Conservation (phyloP, 805 yeast genomes). For the Pichia occidentalis region DNA sequence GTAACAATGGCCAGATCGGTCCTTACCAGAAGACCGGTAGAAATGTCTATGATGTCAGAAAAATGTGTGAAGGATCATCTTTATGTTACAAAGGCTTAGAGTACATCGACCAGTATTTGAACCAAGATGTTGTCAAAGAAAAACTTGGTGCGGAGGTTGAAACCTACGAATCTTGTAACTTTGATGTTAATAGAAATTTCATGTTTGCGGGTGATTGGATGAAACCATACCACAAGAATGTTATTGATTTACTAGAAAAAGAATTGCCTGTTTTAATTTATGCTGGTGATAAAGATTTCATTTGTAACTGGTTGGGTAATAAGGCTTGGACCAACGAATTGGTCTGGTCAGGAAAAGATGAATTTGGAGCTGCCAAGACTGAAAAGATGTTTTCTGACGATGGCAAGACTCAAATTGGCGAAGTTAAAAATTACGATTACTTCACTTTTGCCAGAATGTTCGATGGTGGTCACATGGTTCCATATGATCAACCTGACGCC, state of each 20-base stretch:
- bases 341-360: conserved; percentile 49
- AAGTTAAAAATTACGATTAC: conserved; percentile 61
- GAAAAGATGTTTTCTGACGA: conserved; percentile 26
- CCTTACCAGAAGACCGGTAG: conserved; percentile 51
- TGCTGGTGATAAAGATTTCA: conserved; percentile 93
- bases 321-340: conserved; percentile 71
- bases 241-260: conserved; percentile 52
- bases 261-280: conserved; percentile 77
- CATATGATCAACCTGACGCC: conserved; percentile 75
- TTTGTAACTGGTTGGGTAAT: conserved; percentile 91
- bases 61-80: conserved; percentile 43
- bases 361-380: conserved; percentile 24
- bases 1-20: conserved; percentile 57
- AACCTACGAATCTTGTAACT: conserved; percentile 45
- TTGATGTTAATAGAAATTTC: conserved; percentile 44
- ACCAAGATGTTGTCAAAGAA: conserved; percentile 45
- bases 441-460: conserved; percentile 73
- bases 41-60: conserved; percentile 61
- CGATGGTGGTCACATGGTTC: conserved; percentile 92
- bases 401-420: conserved; percentile 47
- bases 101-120: conserved; percentile 45
- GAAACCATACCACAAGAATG: conserved; percentile 56
- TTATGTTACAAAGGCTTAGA: conserved; percentile 48
- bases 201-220: conserved; percentile 57
- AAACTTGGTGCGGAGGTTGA: conserved; percentile 52